Percentiles rank a stretch among this genome's conserved stretches.
These are phyloP conservation scores for Beta lomatogona DNA, from an alignment of 179 eudicot genomes.

Conservation along the genomic window DNA sequence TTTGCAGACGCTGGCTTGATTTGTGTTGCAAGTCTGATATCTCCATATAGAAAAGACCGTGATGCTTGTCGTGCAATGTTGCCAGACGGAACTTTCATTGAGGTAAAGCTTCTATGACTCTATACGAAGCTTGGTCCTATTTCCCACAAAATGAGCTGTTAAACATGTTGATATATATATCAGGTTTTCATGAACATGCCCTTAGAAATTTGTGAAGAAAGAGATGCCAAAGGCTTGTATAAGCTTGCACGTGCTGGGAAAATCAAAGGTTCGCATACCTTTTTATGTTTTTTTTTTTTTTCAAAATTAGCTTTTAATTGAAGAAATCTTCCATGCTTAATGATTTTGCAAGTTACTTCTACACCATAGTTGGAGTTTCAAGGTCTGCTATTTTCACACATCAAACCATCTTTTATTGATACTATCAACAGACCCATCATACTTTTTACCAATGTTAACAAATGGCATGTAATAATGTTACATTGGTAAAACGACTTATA, in stretches of 20 bases:
- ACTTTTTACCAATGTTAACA: too few species aligned
- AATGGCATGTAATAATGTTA: too few species aligned
- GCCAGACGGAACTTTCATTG: conserved; percentile 66
- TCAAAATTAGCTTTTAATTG: not conserved
- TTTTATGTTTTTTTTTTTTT: conserved; percentile 5
- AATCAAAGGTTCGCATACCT: conserved; percentile 58
- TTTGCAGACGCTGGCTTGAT: conserved; percentile 89
- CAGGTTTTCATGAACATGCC: conserved; percentile 93
- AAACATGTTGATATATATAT: conserved; percentile 11
- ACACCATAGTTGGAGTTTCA: not conserved
- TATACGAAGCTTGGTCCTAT: not conserved
- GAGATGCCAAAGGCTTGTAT: conserved; percentile 93
- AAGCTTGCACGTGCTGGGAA: conserved; percentile 97
- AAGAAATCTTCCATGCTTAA: too few species aligned
- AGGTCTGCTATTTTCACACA: not conserved
- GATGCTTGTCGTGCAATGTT: conserved; percentile 88
- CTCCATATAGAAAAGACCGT: conserved; percentile 88
- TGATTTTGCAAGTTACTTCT: not conserved
- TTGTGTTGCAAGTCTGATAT: conserved; percentile 90
- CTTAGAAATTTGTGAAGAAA: conserved; percentile 76
- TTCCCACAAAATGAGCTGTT: not conserved
- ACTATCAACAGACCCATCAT: too few species aligned
- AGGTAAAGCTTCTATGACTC: conserved; percentile 44
- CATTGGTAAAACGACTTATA: too few species aligned
- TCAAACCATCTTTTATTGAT: not conserved